Conservation (phyloP, 495 filamentous ascomycete genomes). For the Venustampulla echinocandica region DNA sequence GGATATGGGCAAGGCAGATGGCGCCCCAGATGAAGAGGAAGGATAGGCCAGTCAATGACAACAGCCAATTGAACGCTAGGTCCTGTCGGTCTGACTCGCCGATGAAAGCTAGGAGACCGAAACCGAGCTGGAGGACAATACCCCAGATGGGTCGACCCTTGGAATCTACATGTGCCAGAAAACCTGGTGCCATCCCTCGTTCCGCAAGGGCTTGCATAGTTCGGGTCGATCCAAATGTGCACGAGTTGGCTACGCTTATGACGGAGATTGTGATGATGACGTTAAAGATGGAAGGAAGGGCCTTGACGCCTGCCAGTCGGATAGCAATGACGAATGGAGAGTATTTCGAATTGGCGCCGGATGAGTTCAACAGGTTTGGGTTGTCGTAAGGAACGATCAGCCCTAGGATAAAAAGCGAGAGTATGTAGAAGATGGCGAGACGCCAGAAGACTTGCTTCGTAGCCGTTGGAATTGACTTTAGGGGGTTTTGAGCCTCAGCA, state of each 20-base stretch:
- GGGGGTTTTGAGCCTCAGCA: constrained; percentile 76
- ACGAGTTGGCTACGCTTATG: constrained; percentile 53
- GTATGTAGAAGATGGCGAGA: constrained; percentile 74
- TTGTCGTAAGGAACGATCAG: constrained; percentile 38
- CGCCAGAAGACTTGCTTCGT: constrained; percentile 79
- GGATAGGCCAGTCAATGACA: constrained; percentile 56
- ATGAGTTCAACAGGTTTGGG: constrained; percentile 47
- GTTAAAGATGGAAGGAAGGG: constrained; percentile 62
- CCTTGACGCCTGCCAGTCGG: constrained; percentile 51
- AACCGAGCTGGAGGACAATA: constrained; percentile 41
- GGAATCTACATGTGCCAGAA: constrained; percentile 49
- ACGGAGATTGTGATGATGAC: constrained; percentile 56
- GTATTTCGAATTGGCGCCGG: constrained; percentile 39
- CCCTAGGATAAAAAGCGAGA: constrained; percentile 52
- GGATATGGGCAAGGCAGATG: constrained; percentile 65
- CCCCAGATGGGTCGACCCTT: constrained; percentile 47
- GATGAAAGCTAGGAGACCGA: constrained; percentile 47
- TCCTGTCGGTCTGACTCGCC: constrained; percentile 29
- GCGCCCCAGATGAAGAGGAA: constrained; percentile 65
- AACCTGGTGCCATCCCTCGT: constrained; percentile 47
- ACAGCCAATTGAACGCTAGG: constrained; percentile 57
- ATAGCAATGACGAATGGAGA: constrained; percentile 68
- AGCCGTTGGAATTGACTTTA: constrained; percentile 67
- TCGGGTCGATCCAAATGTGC: constrained; percentile 53
- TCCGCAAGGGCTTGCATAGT: constrained; percentile 53